Conservation (phyloP, 345 rosid genomes). For the Gossypium ekmanianum region DNA sequence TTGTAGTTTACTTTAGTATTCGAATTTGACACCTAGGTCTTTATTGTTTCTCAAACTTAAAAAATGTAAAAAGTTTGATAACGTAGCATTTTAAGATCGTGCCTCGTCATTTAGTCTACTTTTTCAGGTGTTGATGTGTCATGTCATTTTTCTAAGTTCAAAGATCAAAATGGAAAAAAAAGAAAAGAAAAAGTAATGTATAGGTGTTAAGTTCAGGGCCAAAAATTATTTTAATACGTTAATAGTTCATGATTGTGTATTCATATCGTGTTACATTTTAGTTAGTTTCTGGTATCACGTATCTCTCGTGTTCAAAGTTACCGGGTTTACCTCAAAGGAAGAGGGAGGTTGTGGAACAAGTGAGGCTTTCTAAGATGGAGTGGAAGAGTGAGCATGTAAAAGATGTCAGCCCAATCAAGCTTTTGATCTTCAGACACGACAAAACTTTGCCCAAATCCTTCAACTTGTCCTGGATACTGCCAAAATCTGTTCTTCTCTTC, state of each 20-base stretch:
- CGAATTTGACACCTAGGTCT: too few species aligned
- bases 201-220: too few species aligned
- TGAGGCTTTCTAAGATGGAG: conserved; percentile 24
- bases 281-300: not conserved
- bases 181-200: too few species aligned
- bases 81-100: too few species aligned
- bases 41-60: too few species aligned
- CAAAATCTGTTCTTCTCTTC: conserved; percentile 37
- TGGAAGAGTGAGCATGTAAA: conserved; percentile 32
- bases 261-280: not conserved
- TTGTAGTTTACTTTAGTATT: too few species aligned
- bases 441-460: conserved; percentile 42
- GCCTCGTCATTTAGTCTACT: too few species aligned
- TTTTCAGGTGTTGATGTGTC: too few species aligned
- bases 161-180: too few species aligned
- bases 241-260: not conserved
- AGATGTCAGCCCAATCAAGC: conserved; percentile 42
- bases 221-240: not conserved
- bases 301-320: not conserved
- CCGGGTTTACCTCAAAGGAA: conserved; percentile 29
- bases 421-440: conserved; percentile 42
- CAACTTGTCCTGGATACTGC: conserved; percentile 37
- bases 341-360: conserved; percentile 34
- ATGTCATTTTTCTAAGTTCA: too few species aligned
- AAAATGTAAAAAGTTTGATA: too few species aligned